Conservation (phyloP, 306 rosid genomes). For the Geum urbanum region DNA sequence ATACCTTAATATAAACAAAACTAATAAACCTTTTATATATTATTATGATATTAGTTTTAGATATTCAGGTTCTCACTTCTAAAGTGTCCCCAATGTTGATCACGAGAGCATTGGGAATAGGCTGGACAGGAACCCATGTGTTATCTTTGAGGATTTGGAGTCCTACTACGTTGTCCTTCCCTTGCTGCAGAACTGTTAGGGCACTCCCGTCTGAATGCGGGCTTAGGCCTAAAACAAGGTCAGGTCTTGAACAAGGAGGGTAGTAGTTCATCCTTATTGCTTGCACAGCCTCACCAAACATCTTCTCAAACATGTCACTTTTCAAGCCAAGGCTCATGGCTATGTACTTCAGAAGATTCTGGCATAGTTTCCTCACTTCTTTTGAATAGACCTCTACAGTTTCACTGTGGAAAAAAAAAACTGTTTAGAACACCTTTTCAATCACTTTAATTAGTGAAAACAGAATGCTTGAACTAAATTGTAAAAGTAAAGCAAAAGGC, state of each 20-base stretch:
- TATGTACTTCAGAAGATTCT: constrained; percentile 52
- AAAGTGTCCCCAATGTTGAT: constrained; percentile 90
- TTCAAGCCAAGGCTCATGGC: constrained; percentile 63
- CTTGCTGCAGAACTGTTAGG: constrained; percentile 87
- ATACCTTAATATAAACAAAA: not conserved
- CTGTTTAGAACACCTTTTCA: not conserved
- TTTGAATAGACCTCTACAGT: constrained; percentile 71
- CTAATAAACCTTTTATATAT: too few relatives aligned
- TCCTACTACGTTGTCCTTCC: constrained; percentile 70
- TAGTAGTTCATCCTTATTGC: constrained; percentile 95
- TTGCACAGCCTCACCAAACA: constrained; percentile 87
- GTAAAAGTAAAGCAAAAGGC: not conserved
- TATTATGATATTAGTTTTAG: not conserved
- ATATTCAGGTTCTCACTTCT: constrained; percentile 47
- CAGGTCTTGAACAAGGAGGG: constrained; percentile 94
- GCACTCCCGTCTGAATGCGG: constrained; percentile 99
- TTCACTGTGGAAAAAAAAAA: constrained; percentile 39
- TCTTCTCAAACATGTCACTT: constrained; percentile 47
- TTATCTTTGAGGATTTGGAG: constrained; percentile 75
- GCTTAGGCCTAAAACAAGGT: constrained; percentile 93
- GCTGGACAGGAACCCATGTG: constrained; percentile 73
- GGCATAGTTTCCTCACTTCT: constrained; percentile 61
- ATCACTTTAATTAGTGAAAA: not conserved
- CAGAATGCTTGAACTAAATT: not conserved
- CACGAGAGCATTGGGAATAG: constrained; percentile 80